A percentile compares a stretch with the other conserved stretches of the same genome.
phyloP scores from a whole-genome alignment of 2,329 filamentous ascomycete species.

The Colletotrichum graminicola region DNA sequence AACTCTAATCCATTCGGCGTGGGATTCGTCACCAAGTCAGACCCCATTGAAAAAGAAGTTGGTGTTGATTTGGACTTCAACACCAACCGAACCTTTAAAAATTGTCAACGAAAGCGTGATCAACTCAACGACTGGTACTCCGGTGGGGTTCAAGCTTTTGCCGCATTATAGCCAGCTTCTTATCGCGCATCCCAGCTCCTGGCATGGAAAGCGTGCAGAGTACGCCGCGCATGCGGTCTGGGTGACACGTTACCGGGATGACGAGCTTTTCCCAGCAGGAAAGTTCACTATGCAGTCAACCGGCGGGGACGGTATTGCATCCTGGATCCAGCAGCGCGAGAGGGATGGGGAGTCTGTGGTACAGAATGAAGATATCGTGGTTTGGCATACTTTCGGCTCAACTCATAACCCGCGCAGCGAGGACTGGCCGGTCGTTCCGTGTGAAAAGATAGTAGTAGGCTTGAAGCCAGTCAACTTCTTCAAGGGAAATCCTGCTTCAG shows the following conservation, averaged over 20 bases:
- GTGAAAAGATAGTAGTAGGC: constrained; percentile 64
- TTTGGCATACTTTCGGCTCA: constrained; percentile 70
- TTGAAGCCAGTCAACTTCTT: constrained; percentile 69
- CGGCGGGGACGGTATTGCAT: constrained; percentile 55
- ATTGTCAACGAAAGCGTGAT: constrained; percentile 59
- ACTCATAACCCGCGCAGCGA: constrained; percentile 75
- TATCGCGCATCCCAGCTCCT: constrained; percentile 55
- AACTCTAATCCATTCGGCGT: constrained; percentile 65
- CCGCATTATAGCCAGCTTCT: constrained; percentile 61
- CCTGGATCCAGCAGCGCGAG: constrained; percentile 53
- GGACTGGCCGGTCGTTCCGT: constrained; percentile 78
- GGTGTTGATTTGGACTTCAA: constrained; percentile 63
- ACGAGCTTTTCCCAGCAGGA: constrained; percentile 57
- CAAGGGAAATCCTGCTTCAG: constrained; percentile 61
- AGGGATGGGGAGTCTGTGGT: constrained; percentile 56
- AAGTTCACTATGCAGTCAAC: constrained; percentile 62
- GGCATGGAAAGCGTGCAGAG: constrained; percentile 56
- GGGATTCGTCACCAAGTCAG: constrained; percentile 58
- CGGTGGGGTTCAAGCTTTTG: constrained; percentile 61
- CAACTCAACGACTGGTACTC: constrained; percentile 58
- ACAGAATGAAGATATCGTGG: constrained; percentile 64
- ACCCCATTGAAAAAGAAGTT: constrained; percentile 56
- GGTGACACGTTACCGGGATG: constrained; percentile 59
- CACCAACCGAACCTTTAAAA: constrained; percentile 63
- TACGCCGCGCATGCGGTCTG: constrained; percentile 60